Conservation (phyloP, 2,329 filamentous ascomycete genomes). For the Microsporum audouinii region DNA sequence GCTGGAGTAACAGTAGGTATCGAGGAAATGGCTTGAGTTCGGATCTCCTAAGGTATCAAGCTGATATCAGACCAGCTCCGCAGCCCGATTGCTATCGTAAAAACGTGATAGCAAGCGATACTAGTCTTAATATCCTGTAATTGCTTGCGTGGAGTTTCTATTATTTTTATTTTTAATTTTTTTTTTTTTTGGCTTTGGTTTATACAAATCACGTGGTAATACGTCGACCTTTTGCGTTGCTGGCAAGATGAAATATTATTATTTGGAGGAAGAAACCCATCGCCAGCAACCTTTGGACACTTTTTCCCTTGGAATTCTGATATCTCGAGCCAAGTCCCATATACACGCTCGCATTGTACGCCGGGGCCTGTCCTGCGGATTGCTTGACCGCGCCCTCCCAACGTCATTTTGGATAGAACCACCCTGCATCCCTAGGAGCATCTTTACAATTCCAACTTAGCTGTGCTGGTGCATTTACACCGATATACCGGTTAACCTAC, state of each 20-base stretch:
- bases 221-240: neutral
- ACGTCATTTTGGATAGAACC: neutral
- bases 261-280: neutral
- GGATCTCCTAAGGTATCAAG: neutral
- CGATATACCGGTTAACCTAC: neutral
- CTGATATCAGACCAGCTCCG: neutral
- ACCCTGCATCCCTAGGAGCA: neutral
- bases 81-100: neutral
- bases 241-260: neutral
- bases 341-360: neutral
- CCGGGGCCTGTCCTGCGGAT: neutral
- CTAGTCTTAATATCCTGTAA: neutral
- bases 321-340: neutral
- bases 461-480: neutral
- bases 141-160: neutral
- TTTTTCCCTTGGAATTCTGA: neutral
- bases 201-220: neutral
- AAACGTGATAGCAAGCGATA: neutral
- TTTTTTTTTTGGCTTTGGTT: neutral
- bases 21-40: neutral
- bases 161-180: neutral
- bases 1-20: neutral
- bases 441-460: neutral
- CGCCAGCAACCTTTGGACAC: neutral
- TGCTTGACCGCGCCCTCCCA: neutral